Evolutionary conservation across 345 rosid genomes (phyloP).

Genomic region (Euphorbia tirucalli): DNA sequence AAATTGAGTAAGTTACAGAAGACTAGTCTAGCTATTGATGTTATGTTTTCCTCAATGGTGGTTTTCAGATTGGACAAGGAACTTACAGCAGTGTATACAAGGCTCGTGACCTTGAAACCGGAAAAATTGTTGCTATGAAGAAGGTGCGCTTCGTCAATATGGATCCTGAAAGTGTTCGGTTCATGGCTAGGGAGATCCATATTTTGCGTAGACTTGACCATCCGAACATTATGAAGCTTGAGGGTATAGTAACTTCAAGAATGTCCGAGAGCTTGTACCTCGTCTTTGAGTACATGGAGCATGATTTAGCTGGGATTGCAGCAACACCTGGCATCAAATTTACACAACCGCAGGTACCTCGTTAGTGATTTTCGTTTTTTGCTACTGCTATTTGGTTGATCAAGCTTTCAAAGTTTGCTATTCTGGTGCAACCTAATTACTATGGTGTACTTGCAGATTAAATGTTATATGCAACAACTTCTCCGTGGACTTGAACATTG

Average conservation of each 20-base stretch:
- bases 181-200: slow-evolving; percentile 92
- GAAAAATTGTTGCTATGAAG: slow-evolving; percentile 82
- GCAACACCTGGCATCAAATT: slow-evolving; percentile 71
- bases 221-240: slow-evolving; percentile 86
- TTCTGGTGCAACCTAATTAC: background rate
- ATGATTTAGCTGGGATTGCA: slow-evolving; percentile 83
- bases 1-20: too few relatives aligned
- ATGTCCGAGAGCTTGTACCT: slow-evolving; percentile 76
- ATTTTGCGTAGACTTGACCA: slow-evolving; percentile 77
- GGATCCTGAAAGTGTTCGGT: slow-evolving; percentile 92
- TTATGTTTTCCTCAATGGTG: background rate
- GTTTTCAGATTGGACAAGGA: slow-evolving; percentile 97
- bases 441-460: slow-evolving; percentile 47
- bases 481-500: slow-evolving; percentile 81
- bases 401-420: background rate
- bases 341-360: slow-evolving; percentile 72
- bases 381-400: background rate
- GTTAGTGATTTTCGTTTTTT: background rate
- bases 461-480: slow-evolving; percentile 77
- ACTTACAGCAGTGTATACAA: slow-evolving; percentile 83
- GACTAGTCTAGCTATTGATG: background rate
- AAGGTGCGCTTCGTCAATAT: slow-evolving; percentile 79
- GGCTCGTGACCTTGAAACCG: slow-evolving; percentile 71
- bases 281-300: slow-evolving; percentile 95
- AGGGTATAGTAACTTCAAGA: slow-evolving; percentile 73